phyloP scores from a whole-genome alignment of 2,329 filamentous ascomycete genomes.

The Alternaria panax region DNA sequence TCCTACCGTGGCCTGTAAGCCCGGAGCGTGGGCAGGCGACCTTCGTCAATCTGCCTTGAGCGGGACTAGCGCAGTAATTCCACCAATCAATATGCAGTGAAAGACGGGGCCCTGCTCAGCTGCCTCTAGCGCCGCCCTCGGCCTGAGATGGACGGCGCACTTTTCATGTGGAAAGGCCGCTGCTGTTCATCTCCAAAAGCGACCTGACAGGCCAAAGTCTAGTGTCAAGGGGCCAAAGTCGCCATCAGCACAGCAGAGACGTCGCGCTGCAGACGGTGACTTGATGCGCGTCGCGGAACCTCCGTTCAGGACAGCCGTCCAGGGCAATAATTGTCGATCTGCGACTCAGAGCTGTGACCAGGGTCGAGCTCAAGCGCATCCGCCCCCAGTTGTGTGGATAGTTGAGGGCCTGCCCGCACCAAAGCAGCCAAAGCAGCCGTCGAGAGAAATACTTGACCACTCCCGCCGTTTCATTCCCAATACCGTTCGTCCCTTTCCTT shows the following conservation, averaged over 20 bases:
- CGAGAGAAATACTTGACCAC: conserved; percentile 46
- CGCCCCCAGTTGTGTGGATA: conserved; percentile 35
- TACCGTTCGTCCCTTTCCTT: conserved; percentile 51
- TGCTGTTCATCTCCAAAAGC: conserved; percentile 23
- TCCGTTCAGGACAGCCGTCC: neutral
- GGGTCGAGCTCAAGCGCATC: conserved; percentile 37
- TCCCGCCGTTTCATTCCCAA: conserved; percentile 51
- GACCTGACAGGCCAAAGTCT: conserved; percentile 20
- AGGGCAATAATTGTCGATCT: conserved; percentile 29
- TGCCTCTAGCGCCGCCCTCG: conserved; percentile 15
- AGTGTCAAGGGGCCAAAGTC: conserved; percentile 7
- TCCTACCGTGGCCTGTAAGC: neutral
- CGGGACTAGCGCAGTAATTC: conserved; percentile 8
- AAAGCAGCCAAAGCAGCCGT: conserved; percentile 25
- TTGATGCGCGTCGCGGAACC: neutral
- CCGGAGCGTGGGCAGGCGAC: conserved; percentile 5
- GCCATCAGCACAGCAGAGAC: neutral
- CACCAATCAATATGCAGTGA: neutral
- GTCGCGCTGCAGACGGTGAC: neutral
- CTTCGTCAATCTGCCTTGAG: conserved; percentile 16
- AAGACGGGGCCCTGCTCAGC: conserved; percentile 11
- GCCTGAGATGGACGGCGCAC: conserved; percentile 13
- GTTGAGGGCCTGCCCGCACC: conserved; percentile 30
- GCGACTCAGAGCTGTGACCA: conserved; percentile 41
- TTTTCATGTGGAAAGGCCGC: conserved; percentile 18